Evolutionary conservation across 1,284 basidiomycete species (phyloP).

Genomic region (Ustanciosporium gigantosporum): DNA sequence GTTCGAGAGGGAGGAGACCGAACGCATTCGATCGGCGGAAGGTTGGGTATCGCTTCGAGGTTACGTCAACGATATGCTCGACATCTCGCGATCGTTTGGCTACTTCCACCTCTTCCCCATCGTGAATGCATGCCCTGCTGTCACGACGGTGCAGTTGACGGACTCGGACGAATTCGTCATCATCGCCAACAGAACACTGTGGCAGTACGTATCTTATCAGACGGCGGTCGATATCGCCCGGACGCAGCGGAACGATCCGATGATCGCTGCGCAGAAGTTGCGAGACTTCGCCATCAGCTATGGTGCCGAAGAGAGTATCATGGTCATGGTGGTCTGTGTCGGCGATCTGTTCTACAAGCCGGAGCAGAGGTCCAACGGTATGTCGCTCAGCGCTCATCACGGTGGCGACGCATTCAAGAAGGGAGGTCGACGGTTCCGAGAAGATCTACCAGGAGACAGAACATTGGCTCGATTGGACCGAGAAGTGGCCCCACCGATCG

Average conservation of each 20-base stretch:
- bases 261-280: slow-evolving; percentile 95
- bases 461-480: slow-evolving; percentile 69
- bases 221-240: slow-evolving; percentile 96
- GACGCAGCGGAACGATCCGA: slow-evolving; percentile 78
- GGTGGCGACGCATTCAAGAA: slow-evolving; percentile 46
- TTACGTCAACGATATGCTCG: slow-evolving; percentile 86
- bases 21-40: slow-evolving; percentile 85
- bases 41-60: slow-evolving; percentile 96
- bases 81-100: slow-evolving; percentile 89
- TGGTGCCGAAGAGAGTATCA: slow-evolving; percentile 88
- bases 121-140: slow-evolving; percentile 84
- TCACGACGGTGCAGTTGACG: slow-evolving; percentile 72
- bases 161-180: slow-evolving; percentile 96
- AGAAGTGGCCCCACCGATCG: slow-evolving; percentile 84
- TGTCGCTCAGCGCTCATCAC: slow-evolving; percentile 18
- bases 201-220: slow-evolving; percentile 93
- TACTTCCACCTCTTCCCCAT: slow-evolving; percentile 89
- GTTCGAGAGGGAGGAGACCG: slow-evolving; percentile 81
- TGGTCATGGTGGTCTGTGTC: slow-evolving; percentile 96
- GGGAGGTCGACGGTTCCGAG: slow-evolving; percentile 38
- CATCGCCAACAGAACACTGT: slow-evolving; percentile 87
- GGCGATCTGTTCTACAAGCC: slow-evolving; percentile 73
- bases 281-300: slow-evolving; percentile 96
- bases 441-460: slow-evolving; percentile 54
- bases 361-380: slow-evolving; percentile 34